Evolutionary conservation across 2,329 filamentous ascomycete species (phyloP), one percentile per base, ranked within the genome.

Genomic region (Neocatenulostroma microsporum): DNA sequence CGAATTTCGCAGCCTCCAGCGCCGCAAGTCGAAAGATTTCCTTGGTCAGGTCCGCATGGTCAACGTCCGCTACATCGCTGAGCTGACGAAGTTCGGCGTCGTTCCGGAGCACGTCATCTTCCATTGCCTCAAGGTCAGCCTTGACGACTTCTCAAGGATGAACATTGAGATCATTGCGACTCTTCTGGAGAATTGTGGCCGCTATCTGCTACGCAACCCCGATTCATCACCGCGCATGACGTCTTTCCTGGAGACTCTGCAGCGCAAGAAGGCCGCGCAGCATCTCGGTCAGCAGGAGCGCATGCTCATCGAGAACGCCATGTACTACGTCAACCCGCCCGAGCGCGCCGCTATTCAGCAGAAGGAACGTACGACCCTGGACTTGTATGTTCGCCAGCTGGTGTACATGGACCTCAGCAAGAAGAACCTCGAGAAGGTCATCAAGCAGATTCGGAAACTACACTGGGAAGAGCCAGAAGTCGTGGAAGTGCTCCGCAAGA

Each of bases 121-220:
- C 57, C 91, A 98, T 57, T 98, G 91, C 57, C 77, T 98, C 51
- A 98, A 95, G 62, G 89, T 98, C 59, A 93, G 89, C 49, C 67
- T 98, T 19, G 91, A 98, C 53, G 91, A 98, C 55, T 98, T 98
- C 56, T 95, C 91, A 2, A 78, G 89, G 43, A 95, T 95, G 84
- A 98, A 98, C 55, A 95, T 98, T 46, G 93, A 98, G 61, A 95
- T 98, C 51, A 89, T 98, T 46, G 93, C 88, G 54, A 94, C 93
- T 54, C 70, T 98, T 19, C 72, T 98, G 17, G 91, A 98, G 60
- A 96, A 96, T 47, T 98, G 93, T 55, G 91, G 91, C 28, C 79
- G 91, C 13, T 98, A 95, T 61, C 69, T 98, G 15, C 73, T 98
- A 40, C 84, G 89, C 33, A 96, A 91, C 49, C 81, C 86, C 0